phyloP scores from a whole-genome alignment of 192 early-diverging fungal genomes.

The Coemansia sp. region DNA sequence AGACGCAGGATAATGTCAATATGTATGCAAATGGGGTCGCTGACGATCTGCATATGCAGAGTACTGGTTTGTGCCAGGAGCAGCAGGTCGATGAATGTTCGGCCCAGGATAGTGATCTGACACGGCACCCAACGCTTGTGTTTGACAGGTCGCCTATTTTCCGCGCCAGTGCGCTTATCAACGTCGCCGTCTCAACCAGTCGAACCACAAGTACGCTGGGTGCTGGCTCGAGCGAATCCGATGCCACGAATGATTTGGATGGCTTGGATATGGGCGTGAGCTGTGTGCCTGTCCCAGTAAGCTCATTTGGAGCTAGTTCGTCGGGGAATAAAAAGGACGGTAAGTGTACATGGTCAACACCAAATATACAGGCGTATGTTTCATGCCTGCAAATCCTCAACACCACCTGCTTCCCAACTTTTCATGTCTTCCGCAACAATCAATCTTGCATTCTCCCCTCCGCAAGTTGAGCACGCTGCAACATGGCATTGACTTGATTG shows the following conservation, averaged over 20 bases:
- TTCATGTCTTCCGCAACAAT: too few relatives aligned
- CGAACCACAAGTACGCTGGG: constrained; percentile 12
- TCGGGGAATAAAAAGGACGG: too few relatives aligned
- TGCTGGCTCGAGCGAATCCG: neutral
- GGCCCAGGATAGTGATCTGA: constrained; percentile 11
- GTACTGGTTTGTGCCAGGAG: neutral
- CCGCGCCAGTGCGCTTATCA: constrained; percentile 23
- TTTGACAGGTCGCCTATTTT: constrained; percentile 47
- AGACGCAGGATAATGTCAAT: constrained; percentile 1
- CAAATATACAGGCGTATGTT: too few relatives aligned
- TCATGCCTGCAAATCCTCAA: too few relatives aligned
- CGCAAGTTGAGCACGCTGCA: too few relatives aligned
- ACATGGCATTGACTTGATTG: too few relatives aligned
- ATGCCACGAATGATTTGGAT: neutral
- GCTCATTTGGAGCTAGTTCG: too few relatives aligned
- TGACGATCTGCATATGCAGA: constrained; percentile 34
- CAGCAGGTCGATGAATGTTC: neutral
- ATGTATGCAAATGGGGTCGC: constrained; percentile 10
- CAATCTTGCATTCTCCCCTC: too few relatives aligned
- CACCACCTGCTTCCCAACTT: too few relatives aligned
- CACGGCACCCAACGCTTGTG: constrained; percentile 43
- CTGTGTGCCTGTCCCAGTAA: too few relatives aligned
- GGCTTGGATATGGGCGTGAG: neutral
- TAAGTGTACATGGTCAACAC: too few relatives aligned
- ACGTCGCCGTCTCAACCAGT: neutral